A percentile compares a stretch with the other conserved stretches of the same genome.
phyloP scores from a whole-genome alignment of 805 yeast species.

The Candida endomychidarum region DNA sequence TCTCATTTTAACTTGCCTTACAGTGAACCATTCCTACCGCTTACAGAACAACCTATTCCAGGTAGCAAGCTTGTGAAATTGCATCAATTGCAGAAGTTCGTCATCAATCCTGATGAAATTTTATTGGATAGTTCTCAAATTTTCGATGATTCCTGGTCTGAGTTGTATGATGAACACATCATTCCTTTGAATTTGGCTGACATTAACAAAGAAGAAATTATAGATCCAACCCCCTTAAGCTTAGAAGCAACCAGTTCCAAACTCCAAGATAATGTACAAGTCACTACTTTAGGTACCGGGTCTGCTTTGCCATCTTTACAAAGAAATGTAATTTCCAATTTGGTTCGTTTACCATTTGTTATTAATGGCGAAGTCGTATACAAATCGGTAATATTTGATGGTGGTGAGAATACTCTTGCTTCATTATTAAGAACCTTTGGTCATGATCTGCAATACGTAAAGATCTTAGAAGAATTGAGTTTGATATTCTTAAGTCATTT shows the following conservation, averaged over 20 bases:
- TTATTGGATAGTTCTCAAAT: slow-evolving; percentile 20
- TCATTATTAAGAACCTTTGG: slow-evolving; percentile 63
- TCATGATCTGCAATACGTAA: slow-evolving; percentile 35
- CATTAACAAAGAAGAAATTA: slow-evolving; percentile 16
- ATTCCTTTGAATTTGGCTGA: slow-evolving; percentile 18
- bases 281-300: slow-evolving; percentile 87
- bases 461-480: slow-evolving; percentile 58
- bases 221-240: slow-evolving; percentile 22
- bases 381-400: slow-evolving; percentile 69
- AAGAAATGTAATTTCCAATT: slow-evolving; percentile 81
- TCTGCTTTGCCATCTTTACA: slow-evolving; percentile 83
- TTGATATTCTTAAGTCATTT: slow-evolving; percentile 79
- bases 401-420: slow-evolving; percentile 93
- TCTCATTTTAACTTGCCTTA: slow-evolving; percentile 44
- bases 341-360: slow-evolving; percentile 67
- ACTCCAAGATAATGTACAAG: slow-evolving; percentile 57
- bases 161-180: slow-evolving; percentile 31
- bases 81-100: slow-evolving; percentile 32
- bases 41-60: no score
- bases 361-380: slow-evolving; percentile 22
- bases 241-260: slow-evolving; percentile 16
- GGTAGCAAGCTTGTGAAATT: slow-evolving; percentile 18
- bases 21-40: slow-evolving; percentile 21
- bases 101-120: slow-evolving; percentile 25
- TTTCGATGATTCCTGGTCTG: slow-evolving; percentile 25